Evolutionary conservation across 1,284 basidiomycete genomes (phyloP).

Genomic region (Violaceomyces palustris): DNA sequence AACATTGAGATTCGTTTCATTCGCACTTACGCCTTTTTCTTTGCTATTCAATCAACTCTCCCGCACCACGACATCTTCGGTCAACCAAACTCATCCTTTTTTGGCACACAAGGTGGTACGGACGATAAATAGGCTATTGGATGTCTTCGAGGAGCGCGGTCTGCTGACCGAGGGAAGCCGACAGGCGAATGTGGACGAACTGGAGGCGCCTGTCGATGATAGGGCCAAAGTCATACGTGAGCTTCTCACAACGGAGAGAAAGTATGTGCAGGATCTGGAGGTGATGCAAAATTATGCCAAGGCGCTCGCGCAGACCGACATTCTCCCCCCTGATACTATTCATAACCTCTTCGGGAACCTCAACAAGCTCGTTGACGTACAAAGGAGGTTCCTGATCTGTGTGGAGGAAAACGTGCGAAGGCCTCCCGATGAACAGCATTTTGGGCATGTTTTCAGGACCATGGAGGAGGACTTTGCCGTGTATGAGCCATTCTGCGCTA

Average conservation of each 20-base stretch:
- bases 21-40: too few species aligned
- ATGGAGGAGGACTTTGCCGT: slow-evolving; percentile 65
- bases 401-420: slow-evolving; percentile 62
- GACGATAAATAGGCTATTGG: slow-evolving; percentile 81
- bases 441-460: slow-evolving; percentile 58
- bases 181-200: slow-evolving; percentile 36
- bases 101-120: slow-evolving; percentile 83
- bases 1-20: too few species aligned
- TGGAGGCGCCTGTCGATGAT: slow-evolving; percentile 56
- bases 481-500: slow-evolving; percentile 97
- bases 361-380: slow-evolving; percentile 92
- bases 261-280: slow-evolving; percentile 96
- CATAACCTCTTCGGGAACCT: slow-evolving; percentile 93
- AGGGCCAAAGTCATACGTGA: slow-evolving; percentile 76
- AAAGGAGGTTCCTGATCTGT: slow-evolving; percentile 90
- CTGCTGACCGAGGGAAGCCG: slow-evolving; percentile 62
- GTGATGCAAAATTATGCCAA: slow-evolving; percentile 63
- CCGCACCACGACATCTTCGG: slow-evolving; percentile 1
- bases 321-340: slow-evolving; percentile 88
- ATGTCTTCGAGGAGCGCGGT: slow-evolving; percentile 69
- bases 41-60: not conserved
- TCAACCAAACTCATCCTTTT: slow-evolving; percentile 2
- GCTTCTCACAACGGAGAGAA: slow-evolving; percentile 88
- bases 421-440: slow-evolving; percentile 61
- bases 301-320: slow-evolving; percentile 67